phyloP scores from a whole-genome alignment of 208 protist species.

The Trichomonas gallinae region DNA sequence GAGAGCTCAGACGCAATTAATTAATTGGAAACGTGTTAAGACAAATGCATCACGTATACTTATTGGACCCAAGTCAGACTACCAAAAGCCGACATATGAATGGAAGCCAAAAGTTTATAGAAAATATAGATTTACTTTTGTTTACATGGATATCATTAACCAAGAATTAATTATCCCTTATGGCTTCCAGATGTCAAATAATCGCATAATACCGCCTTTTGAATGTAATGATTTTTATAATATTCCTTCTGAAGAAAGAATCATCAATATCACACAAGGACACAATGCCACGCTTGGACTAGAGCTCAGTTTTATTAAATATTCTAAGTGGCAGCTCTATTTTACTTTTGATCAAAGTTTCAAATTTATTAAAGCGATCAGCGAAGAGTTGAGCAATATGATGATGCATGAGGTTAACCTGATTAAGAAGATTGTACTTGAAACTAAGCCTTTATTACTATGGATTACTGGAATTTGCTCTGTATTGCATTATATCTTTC shows the following conservation, averaged over 20 bases:
- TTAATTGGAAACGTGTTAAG: background rate
- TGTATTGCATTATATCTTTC: conserved; percentile 82
- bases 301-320: background rate
- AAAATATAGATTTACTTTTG: background rate
- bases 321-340: background rate
- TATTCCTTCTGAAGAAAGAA: background rate
- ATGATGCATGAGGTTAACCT: background rate
- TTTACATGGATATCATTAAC: background rate
- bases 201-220: background rate
- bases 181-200: background rate
- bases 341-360: background rate
- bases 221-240: background rate
- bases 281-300: background rate
- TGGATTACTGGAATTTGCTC: conserved; percentile 73
- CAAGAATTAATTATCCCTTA: background rate
- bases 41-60: background rate
- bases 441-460: conserved; percentile 80
- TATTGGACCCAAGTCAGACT: background rate
- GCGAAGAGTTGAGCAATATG: background rate
- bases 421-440: conserved; percentile 64
- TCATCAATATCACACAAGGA: background rate
- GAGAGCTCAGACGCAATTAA: background rate
- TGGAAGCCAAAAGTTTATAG: background rate
- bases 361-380: background rate
- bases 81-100: background rate